These are phyloP conservation scores for Beauveria asiatica DNA, from an alignment of 2,329 filamentous ascomycete species.

Conservation along the genomic window DNA sequence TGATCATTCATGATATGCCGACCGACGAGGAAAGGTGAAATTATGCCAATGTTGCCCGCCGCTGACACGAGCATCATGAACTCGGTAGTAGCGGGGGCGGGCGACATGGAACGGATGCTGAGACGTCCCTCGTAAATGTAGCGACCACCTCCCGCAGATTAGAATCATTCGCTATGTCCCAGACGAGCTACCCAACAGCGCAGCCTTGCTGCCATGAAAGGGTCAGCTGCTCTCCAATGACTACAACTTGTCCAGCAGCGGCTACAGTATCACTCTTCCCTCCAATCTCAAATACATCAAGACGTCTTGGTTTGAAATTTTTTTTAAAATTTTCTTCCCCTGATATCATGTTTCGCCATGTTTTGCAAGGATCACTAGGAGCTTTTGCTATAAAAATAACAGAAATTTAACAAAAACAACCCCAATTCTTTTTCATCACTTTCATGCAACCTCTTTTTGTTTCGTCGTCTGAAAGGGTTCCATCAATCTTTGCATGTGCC, in stretches of 20 bases:
- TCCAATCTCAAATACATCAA: background rate
- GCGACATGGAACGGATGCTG: too few relatives aligned
- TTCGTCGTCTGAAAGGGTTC: background rate
- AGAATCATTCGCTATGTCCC: too few relatives aligned
- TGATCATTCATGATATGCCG: background rate
- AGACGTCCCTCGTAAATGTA: too few relatives aligned
- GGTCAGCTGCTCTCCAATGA: background rate
- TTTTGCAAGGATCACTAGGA: background rate
- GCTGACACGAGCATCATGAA: background rate
- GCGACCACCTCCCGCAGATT: too few relatives aligned
- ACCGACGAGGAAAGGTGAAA: background rate
- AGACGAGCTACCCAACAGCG: too few relatives aligned
- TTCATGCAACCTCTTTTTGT: background rate
- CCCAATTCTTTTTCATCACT: background rate
- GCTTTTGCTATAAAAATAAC: background rate
- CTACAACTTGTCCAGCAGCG: background rate
- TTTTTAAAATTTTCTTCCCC: conserved; percentile 7
- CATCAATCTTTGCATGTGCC: background rate
- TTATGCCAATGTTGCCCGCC: background rate
- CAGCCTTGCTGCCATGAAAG: too few relatives aligned
- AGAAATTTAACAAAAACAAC: background rate
- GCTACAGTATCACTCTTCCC: background rate
- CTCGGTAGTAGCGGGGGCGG: too few relatives aligned
- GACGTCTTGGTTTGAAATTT: background rate
- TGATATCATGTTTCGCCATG: background rate